Evolutionary conservation across 2,329 filamentous ascomycete genomes (phyloP).

Genomic region (Claviceps pazoutovae): DNA sequence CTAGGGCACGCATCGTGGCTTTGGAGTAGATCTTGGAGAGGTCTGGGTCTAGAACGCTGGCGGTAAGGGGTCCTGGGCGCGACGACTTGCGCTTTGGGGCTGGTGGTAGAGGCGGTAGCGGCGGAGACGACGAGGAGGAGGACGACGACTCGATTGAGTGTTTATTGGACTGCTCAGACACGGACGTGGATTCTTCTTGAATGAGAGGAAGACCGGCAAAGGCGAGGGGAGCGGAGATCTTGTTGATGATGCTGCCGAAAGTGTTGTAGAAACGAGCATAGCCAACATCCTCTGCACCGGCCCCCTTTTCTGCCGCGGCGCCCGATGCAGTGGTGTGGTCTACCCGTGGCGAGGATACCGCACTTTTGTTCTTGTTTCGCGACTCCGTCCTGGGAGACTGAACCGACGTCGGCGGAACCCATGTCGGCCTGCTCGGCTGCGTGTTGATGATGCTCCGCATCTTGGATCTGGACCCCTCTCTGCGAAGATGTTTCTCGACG

Average conservation of each 20-base stretch:
- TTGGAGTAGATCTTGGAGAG: slow-evolving; percentile 72
- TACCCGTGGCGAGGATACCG: slow-evolving; percentile 12
- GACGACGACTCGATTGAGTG: not conserved
- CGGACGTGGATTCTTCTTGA: slow-evolving; percentile 27
- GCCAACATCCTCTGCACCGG: slow-evolving; percentile 49
- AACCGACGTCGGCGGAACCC: slow-evolving; percentile 29
- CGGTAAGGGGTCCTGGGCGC: slow-evolving; percentile 10
- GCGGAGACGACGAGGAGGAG: slow-evolving; percentile 21
- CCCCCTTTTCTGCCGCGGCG: slow-evolving; percentile 3
- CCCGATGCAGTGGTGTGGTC: slow-evolving; percentile 9
- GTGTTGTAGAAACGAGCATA: slow-evolving; percentile 88
- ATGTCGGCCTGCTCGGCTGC: slow-evolving; percentile 36
- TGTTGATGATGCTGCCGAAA: slow-evolving; percentile 78
- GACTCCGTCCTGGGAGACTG: slow-evolving; percentile 12
- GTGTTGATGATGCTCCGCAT: slow-evolving; percentile 44
- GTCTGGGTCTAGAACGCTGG: slow-evolving; percentile 47
- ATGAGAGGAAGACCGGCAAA: slow-evolving; percentile 83
- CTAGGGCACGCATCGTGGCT: slow-evolving; percentile 67
- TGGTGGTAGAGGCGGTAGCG: not conserved
- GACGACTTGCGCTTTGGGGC: slow-evolving; percentile 15
- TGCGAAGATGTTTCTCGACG: slow-evolving; percentile 42
- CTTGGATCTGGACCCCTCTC: slow-evolving; percentile 34
- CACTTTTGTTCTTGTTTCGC: slow-evolving; percentile 12
- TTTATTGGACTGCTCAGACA: slow-evolving; percentile 12
- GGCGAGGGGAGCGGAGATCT: slow-evolving; percentile 76